Conservation (phyloP, 257 asterid species). For the Linderniella brevidens region DNA sequence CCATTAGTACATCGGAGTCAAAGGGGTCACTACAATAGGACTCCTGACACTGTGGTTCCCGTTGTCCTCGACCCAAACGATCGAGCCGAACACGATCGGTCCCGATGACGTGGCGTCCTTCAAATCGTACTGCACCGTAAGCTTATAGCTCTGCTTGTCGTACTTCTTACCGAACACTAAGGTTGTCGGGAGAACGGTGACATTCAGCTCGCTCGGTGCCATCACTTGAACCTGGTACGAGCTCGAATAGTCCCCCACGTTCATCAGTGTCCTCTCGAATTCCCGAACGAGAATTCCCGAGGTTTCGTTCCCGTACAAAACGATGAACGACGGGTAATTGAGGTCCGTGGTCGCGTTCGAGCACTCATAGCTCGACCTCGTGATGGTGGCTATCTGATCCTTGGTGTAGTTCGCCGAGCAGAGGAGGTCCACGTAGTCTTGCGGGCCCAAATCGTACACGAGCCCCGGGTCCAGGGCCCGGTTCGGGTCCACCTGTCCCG, state of each 20-base stretch:
- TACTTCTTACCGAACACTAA: slow-evolving; percentile 17
- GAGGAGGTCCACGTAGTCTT: slow-evolving; percentile 21
- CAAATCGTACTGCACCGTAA: background rate
- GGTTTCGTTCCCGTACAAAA: slow-evolving; percentile 6
- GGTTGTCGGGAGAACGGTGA: slow-evolving; percentile 11
- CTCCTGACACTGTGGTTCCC: no score
- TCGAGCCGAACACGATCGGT: no score
- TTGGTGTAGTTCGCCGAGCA: slow-evolving; percentile 27
- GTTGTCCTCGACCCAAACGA: no score
- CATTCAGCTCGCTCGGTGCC: slow-evolving; percentile 12
- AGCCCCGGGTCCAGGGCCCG: slow-evolving; percentile 36
- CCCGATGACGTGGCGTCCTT: background rate
- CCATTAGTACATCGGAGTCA: no score
- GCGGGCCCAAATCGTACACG: slow-evolving; percentile 17
- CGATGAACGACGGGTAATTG: slow-evolving; percentile 30
- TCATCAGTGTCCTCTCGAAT: slow-evolving; percentile 20
- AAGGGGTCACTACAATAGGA: no score
- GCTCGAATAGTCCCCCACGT: slow-evolving; percentile 23
- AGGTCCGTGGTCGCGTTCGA: slow-evolving; percentile 23
- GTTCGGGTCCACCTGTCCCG: slow-evolving; percentile 30
- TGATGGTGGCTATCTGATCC: slow-evolving; percentile 17
- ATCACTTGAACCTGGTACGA: slow-evolving; percentile 13
- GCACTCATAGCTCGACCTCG: slow-evolving; percentile 19
- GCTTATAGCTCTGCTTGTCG: slow-evolving; percentile 12
- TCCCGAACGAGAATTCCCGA: slow-evolving; percentile 7